phyloP scores from a whole-genome alignment of 2,329 filamentous ascomycete genomes.

The Botrytis tulipae region DNA sequence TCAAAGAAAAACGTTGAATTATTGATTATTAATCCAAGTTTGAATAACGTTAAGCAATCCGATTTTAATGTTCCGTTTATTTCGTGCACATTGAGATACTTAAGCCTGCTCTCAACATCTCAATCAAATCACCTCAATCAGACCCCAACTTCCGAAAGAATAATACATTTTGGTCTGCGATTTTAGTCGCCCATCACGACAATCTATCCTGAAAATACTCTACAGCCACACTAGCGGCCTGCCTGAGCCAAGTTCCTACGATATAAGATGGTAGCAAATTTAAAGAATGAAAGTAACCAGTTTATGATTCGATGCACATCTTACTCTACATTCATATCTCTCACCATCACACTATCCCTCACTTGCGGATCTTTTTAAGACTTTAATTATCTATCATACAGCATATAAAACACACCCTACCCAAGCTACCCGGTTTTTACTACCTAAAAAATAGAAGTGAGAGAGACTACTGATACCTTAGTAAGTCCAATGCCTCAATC shows the following conservation, averaged over 20 bases:
- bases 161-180: not conserved
- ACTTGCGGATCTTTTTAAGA: not conserved
- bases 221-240: not conserved
- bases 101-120: not conserved
- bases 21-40: too few relatives aligned
- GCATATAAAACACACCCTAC: not conserved
- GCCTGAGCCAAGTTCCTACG: not conserved
- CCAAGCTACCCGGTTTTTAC: slow-evolving; percentile 5
- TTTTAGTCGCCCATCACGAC: not conserved
- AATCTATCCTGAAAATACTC: not conserved
- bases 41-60: too few relatives aligned
- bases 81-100: too few relatives aligned
- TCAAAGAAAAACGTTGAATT: too few relatives aligned
- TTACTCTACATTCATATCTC: not conserved
- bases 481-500: slow-evolving; percentile 3
- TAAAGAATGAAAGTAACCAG: not conserved
- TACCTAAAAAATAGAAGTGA: not conserved
- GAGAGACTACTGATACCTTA: not conserved
- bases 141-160: not conserved
- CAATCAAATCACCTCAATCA: not conserved
- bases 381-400: slow-evolving; percentile 15
- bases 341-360: not conserved
- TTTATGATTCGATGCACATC: not conserved
- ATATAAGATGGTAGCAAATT: not conserved
- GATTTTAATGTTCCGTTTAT: too few relatives aligned